Evolutionary conservation across 1,284 basidiomycete species (phyloP), one percentile per base, ranked within the genome.

Genomic region (Singerocomus rubriflavus): DNA sequence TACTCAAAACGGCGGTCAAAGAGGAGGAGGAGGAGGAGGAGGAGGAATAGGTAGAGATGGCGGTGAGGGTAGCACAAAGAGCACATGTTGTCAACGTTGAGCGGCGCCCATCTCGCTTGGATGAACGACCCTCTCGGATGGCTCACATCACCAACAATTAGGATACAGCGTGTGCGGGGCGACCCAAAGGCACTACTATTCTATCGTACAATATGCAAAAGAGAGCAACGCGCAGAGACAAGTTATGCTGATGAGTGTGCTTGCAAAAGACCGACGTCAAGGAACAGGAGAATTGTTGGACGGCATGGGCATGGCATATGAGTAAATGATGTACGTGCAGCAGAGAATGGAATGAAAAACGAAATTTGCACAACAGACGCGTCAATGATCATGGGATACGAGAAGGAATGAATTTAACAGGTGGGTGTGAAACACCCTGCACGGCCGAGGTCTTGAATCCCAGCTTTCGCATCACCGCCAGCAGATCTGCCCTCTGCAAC

Each of bases 371-470:
- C 55, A 53, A 46, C 32, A 52, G 52, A 56, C 46, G 51, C 56
- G 50, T 56, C 44, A 55, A 48, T 47, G 41, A 46, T 70, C 56
- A 69, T 53, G 60, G 62, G 39, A 60, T 63, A 57, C 71, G 71
- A 50, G 72, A 67, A 51, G 77, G 65, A 53, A 76, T 75, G 53
- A 84, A 70, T 64, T 75, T 83, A 71, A 58, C 74, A 68, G 52
- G 69, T 59, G 51, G 67, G 63, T 54, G 71, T 38, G 74, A 69
- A 49, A 75, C 72, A 43, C 78, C 80, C 57, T 80, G 84, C 54
- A 82, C 76, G n/a, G 84, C 81, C n/a, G 85, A 81, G 16, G 86
- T 91, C 76, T 85, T 91, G 78, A 96, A 96, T 26, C 93, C 93
- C 36, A 96, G 78, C 64, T 88, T 81, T 41, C 86, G 84, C 82